Conservation (phyloP, 2,329 filamentous ascomycete species). For the Orbilia javanica region DNA sequence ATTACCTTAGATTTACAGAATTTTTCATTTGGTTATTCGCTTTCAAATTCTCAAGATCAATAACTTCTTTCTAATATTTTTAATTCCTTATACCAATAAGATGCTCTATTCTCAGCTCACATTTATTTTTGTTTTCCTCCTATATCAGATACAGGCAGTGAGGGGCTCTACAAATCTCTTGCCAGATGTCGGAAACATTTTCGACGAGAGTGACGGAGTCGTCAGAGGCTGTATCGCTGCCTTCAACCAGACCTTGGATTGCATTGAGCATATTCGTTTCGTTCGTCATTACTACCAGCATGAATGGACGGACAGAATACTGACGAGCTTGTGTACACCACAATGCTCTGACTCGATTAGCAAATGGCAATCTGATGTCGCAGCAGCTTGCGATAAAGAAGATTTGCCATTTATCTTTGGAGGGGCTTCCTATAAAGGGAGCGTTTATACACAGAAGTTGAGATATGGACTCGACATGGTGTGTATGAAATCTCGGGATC, state of each 20-base stretch:
- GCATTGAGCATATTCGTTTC: neutral
- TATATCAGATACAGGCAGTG: neutral
- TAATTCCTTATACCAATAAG: neutral
- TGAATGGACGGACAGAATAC: constrained; percentile 2
- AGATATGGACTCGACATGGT: constrained; percentile 27
- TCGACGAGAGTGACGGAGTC: neutral
- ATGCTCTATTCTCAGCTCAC: neutral
- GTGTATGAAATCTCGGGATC: constrained; percentile 24
- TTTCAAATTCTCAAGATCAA: neutral
- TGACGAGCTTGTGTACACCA: constrained; percentile 19
- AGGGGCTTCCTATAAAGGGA: constrained; percentile 17
- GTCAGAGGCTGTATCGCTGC: constrained; percentile 14
- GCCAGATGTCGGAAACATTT: neutral
- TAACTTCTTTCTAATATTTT: neutral
- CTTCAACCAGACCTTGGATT: constrained; percentile 24
- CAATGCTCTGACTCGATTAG: constrained; percentile 1
- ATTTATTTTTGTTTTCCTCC: neutral
- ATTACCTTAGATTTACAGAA: too few species aligned
- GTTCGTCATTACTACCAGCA: constrained; percentile 32
- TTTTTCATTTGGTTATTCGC: too few species aligned
- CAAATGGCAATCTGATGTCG: neutral
- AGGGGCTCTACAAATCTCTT: neutral
- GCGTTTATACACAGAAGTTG: constrained; percentile 18
- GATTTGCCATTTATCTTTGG: constrained; percentile 22
- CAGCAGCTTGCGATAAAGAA: constrained; percentile 2